Conservation (phyloP, 2,329 filamentous ascomycete species). For the Fusarium xylarioides region DNA sequence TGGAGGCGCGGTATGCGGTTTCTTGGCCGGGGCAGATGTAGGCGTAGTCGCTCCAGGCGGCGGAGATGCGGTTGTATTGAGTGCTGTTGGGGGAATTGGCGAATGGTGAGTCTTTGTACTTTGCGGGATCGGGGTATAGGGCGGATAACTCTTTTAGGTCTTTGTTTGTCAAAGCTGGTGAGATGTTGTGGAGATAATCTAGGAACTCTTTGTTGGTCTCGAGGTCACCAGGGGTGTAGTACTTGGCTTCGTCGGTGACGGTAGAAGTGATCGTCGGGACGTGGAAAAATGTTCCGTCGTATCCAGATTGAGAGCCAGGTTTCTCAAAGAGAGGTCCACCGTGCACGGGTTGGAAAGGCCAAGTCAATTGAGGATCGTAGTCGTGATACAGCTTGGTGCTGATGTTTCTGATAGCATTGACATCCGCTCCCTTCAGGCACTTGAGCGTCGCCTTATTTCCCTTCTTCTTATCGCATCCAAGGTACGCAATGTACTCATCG, state of each 20-base stretch:
- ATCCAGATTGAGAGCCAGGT: constrained; percentile 52
- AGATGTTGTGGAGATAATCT: constrained; percentile 49
- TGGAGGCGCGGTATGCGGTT: constrained; percentile 51
- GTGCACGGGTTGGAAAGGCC: constrained; percentile 60
- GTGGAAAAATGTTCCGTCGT: constrained; percentile 50
- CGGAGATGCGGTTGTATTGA: constrained; percentile 55
- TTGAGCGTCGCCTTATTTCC: constrained; percentile 47
- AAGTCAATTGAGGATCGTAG: constrained; percentile 52
- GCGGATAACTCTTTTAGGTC: constrained; percentile 43
- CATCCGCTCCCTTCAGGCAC: constrained; percentile 51
- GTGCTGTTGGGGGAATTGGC: constrained; percentile 51
- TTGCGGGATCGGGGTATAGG: constrained; percentile 50
- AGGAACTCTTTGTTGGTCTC: constrained; percentile 50
- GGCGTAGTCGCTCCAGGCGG: constrained; percentile 56
- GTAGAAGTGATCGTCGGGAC: constrained; percentile 51
- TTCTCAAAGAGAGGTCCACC: constrained; percentile 58
- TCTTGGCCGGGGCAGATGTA: constrained; percentile 57
- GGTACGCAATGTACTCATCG: constrained; percentile 40
- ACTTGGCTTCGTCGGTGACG: constrained; percentile 50
- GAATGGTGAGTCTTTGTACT: constrained; percentile 47
- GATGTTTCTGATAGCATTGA: constrained; percentile 48
- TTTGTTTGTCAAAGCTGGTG: constrained; percentile 40
- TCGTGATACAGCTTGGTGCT: constrained; percentile 51
- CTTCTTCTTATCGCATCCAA: constrained; percentile 42
- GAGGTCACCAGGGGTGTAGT: constrained; percentile 44